Evolutionary conservation across 768 basidiomycete genomes (phyloP).

Genomic region (Inosperma sp.): DNA sequence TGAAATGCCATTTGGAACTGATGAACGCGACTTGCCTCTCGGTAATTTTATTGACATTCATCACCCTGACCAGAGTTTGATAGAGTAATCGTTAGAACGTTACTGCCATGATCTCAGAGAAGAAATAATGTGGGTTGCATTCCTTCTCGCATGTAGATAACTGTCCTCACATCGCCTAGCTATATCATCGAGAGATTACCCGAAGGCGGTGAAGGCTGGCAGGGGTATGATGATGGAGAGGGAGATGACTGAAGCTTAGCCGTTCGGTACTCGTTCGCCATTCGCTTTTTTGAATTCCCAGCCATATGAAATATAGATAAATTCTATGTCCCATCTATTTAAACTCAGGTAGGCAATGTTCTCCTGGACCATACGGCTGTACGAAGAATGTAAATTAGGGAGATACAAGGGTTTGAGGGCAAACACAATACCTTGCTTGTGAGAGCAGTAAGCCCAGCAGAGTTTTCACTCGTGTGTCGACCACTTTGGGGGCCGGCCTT

Average conservation of each 20-base stretch:
- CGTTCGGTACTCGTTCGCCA: background rate
- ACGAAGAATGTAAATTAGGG: conserved; percentile 14
- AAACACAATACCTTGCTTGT: conserved; percentile 55
- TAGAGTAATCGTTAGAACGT: conserved; percentile 45
- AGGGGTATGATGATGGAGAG: conserved; percentile 75
- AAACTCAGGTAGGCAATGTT: conserved; percentile 84
- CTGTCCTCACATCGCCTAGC: conserved; percentile 33
- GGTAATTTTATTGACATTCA: conserved; percentile 40
- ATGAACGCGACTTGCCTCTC: conserved; percentile 67
- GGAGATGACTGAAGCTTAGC: conserved; percentile 59
- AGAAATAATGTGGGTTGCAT: conserved; percentile 64
- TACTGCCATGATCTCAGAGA: conserved; percentile 85
- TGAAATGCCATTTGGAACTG: conserved; percentile 86
- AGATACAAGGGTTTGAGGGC: background rate
- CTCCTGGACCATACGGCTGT: conserved; percentile 94
- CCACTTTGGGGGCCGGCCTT: conserved; percentile 93
- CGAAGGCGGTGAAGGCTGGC: conserved; percentile 67
- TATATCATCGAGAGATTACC: conserved; percentile 67
- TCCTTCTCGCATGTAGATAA: background rate
- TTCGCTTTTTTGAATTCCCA: background rate
- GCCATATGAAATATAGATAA: too few relatives aligned
- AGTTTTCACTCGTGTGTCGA: conserved; percentile 87
- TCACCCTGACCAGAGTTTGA: background rate
- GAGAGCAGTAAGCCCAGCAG: conserved; percentile 81
- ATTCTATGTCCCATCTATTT: too few relatives aligned